These are phyloP conservation scores for Parathielavia hyrcaniae DNA, from an alignment of 495 filamentous ascomycete species.

Conservation along the genomic window DNA sequence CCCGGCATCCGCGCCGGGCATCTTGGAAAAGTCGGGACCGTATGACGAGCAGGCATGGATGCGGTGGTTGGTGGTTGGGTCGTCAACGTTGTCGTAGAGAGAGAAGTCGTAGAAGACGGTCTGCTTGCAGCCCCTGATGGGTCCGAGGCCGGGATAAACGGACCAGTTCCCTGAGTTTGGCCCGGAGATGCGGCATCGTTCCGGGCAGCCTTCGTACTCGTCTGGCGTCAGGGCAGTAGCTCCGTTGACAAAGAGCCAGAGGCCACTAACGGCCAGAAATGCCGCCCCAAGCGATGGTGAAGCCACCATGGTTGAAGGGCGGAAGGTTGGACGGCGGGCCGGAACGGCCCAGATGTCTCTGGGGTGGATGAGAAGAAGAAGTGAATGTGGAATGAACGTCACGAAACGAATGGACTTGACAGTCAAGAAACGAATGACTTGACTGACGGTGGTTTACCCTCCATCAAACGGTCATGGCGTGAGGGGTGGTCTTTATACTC, in stretches of 20 bases:
- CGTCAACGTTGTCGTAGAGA: slow-evolving; percentile 32
- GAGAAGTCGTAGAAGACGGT: slow-evolving; percentile 33
- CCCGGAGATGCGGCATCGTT: slow-evolving; percentile 30
- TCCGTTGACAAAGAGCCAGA: not conserved
- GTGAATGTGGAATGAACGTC: no score
- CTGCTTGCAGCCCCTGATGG: slow-evolving; percentile 26
- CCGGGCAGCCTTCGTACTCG: slow-evolving; percentile 25
- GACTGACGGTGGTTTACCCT: no score
- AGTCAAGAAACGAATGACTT: no score
- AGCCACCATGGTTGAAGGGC: slow-evolving; percentile 2
- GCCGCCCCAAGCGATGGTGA: slow-evolving; percentile 2
- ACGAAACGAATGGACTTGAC: no score
- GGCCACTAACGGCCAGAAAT: slow-evolving; percentile 3
- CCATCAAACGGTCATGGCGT: no score
- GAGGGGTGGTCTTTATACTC: no score
- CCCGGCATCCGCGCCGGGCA: not conserved
- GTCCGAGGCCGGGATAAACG: slow-evolving; percentile 28
- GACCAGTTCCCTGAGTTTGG: slow-evolving; percentile 33
- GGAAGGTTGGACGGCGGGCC: not conserved
- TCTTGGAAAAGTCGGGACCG: slow-evolving; percentile 18
- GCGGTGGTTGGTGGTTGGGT: slow-evolving; percentile 23
- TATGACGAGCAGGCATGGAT: slow-evolving; percentile 34
- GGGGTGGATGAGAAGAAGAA: no score
- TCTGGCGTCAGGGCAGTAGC: not conserved
- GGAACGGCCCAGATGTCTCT: not conserved